These are phyloP conservation scores for Diplodia intermedia DNA, from an alignment of 2,329 filamentous ascomycete genomes.

Conservation along the genomic window DNA sequence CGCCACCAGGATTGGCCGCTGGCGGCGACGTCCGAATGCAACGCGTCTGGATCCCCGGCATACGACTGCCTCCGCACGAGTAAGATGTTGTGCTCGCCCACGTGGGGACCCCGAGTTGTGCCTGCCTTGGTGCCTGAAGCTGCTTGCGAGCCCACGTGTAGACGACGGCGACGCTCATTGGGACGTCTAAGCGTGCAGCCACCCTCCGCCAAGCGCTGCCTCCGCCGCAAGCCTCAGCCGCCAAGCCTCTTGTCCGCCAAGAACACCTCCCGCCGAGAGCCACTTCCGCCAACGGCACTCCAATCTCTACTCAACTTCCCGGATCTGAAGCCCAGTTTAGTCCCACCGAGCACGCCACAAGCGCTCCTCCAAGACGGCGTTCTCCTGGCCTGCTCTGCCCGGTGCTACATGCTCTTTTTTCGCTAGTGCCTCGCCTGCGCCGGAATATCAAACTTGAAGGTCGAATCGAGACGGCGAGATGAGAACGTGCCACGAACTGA, in stretches of 20 bases:
- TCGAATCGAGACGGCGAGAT: slow-evolving; percentile 8
- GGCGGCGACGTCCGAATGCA: neutral
- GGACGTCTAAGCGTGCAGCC: slow-evolving; percentile 8
- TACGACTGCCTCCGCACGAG: neutral
- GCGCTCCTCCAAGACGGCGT: neutral
- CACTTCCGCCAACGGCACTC: slow-evolving; percentile 8
- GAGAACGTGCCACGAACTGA: neutral
- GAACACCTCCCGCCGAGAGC: slow-evolving; percentile 1
- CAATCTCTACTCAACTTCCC: neutral
- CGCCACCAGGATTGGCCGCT: neutral
- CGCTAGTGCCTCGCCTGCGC: slow-evolving; percentile 13
- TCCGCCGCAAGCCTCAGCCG: neutral
- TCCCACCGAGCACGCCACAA: neutral
- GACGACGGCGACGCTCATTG: neutral
- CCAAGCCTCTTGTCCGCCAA: slow-evolving; percentile 14
- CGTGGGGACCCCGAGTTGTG: neutral
- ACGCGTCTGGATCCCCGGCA: neutral
- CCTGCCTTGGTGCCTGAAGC: neutral
- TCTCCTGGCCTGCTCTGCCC: neutral
- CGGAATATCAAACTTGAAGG: neutral
- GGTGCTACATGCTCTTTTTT: slow-evolving; percentile 1
- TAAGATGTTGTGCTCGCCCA: neutral
- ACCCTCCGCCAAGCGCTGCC: slow-evolving; percentile 3
- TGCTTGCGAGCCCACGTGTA: neutral
- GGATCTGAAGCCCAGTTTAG: neutral